Evolutionary conservation across 1,139 yeast species (phyloP).

Genomic region (Kodamaea ohmeri): DNA sequence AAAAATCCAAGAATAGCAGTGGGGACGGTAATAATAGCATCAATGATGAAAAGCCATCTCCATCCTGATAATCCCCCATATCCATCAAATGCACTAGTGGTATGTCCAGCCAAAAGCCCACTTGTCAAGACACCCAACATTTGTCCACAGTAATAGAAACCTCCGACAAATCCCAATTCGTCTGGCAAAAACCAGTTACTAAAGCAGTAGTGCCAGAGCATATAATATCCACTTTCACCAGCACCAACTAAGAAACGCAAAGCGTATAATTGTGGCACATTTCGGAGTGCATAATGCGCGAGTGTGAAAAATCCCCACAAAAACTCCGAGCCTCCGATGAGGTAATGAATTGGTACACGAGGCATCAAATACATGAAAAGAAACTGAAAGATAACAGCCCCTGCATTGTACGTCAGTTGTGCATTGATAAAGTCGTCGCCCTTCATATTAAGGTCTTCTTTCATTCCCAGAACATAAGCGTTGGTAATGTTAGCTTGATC

Average conservation of each 20-base stretch:
- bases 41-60: slow-evolving; percentile 73
- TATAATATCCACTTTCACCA: slow-evolving; percentile 57
- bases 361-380: slow-evolving; percentile 31
- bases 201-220: slow-evolving; percentile 28
- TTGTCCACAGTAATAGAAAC: slow-evolving; percentile 57
- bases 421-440: slow-evolving; percentile 64
- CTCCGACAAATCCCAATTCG: slow-evolving; percentile 37
- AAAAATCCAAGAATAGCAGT: slow-evolving; percentile 62
- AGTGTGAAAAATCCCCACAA: slow-evolving; percentile 67
- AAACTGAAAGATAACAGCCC: slow-evolving; percentile 54
- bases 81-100: slow-evolving; percentile 35
- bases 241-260: slow-evolving; percentile 59
- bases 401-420: slow-evolving; percentile 55
- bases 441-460: slow-evolving; percentile 53
- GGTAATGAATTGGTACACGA: slow-evolving; percentile 13
- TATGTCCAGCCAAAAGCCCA: slow-evolving; percentile 50
- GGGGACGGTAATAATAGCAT: slow-evolving; percentile 56
- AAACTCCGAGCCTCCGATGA: slow-evolving; percentile 15
- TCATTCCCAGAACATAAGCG: slow-evolving; percentile 66
- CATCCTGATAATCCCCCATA: slow-evolving; percentile 54
- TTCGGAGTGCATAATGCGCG: slow-evolving; percentile 46
- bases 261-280: slow-evolving; percentile 49
- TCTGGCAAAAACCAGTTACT: slow-evolving; percentile 59
- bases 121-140: slow-evolving; percentile 59
- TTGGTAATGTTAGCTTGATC: slow-evolving; percentile 59